Evolutionary conservation across 2,329 filamentous ascomycete species (phyloP).

Genomic region (Diaporthe sp.): DNA sequence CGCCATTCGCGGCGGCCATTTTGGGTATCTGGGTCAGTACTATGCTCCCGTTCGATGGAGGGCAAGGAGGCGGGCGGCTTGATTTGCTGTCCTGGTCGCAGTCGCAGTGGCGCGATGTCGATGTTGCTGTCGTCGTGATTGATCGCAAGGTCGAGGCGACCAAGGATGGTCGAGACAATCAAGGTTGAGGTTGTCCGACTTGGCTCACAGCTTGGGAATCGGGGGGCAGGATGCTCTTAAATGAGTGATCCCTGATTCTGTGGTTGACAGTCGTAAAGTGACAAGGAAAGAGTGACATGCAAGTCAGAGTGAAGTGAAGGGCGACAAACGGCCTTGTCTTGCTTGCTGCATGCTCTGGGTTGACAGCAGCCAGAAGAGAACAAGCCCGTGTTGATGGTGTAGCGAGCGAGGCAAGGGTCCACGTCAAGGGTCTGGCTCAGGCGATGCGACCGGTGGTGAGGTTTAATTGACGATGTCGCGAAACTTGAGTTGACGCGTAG

Average conservation of each 20-base stretch:
- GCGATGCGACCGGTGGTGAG: neutral
- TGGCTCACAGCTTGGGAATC: neutral
- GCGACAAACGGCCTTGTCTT: neutral
- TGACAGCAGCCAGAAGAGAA: neutral
- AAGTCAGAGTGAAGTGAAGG: slow-evolving; percentile 18
- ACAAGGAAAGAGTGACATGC: neutral
- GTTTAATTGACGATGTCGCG: slow-evolving; percentile 32
- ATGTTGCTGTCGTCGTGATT: neutral
- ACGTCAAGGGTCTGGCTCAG: slow-evolving; percentile 1
- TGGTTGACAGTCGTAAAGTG: neutral
- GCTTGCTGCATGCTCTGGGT: slow-evolving; percentile 25
- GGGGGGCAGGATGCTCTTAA: neutral
- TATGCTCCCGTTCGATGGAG: neutral
- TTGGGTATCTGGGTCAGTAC: slow-evolving; percentile 32
- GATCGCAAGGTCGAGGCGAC: neutral
- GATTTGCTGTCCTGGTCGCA: neutral
- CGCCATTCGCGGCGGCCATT: slow-evolving; percentile 62
- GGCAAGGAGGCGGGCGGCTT: neutral
- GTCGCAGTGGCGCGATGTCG: neutral
- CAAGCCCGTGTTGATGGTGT: neutral
- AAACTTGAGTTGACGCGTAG: slow-evolving; percentile 28
- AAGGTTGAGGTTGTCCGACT: neutral
- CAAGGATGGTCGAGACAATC: neutral
- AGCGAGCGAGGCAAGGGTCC: neutral
- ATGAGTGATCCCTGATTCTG: neutral